phyloP scores from a whole-genome alignment of 441 rosid genomes.

The Jatropha multifida region DNA sequence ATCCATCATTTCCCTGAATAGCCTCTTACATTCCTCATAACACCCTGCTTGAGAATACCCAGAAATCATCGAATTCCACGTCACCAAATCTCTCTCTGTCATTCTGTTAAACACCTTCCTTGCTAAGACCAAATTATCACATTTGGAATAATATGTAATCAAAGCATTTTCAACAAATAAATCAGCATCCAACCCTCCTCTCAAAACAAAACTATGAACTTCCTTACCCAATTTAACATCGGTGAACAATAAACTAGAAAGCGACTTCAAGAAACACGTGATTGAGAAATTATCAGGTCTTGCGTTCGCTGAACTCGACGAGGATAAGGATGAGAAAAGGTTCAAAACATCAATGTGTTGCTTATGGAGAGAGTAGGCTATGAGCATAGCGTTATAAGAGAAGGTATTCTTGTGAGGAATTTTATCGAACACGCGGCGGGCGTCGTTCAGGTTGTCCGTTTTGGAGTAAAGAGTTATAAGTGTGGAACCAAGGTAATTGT shows the following conservation, averaged over 20 bases:
- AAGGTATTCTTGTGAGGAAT: slow-evolving; percentile 54
- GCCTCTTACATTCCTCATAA: slow-evolving; percentile 60
- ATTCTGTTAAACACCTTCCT: slow-evolving; percentile 63
- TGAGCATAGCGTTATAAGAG: slow-evolving; percentile 80
- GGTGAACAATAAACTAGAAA: slow-evolving; percentile 37
- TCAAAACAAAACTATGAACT: slow-evolving; percentile 57
- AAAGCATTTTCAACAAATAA: slow-evolving; percentile 60
- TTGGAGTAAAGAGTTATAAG: slow-evolving; percentile 55
- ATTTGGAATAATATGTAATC: slow-evolving; percentile 61
- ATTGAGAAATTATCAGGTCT: slow-evolving; percentile 56
- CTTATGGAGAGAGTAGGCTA: slow-evolving; percentile 55
- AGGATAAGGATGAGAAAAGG: slow-evolving; percentile 48
- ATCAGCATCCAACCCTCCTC: slow-evolving; percentile 51
- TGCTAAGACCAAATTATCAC: slow-evolving; percentile 41
- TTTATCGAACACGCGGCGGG: slow-evolving; percentile 68
- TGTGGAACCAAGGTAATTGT: slow-evolving; percentile 74
- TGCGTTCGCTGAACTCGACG: slow-evolving; percentile 22
- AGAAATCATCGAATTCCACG: slow-evolving; percentile 85
- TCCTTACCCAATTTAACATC: slow-evolving; percentile 41
- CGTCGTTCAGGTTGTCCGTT: slow-evolving; percentile 36
- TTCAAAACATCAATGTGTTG: slow-evolving; percentile 44
- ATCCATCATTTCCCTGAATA: slow-evolving; percentile 55
- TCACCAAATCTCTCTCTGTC: slow-evolving; percentile 62
- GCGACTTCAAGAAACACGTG: slow-evolving; percentile 59
- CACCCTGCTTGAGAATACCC: slow-evolving; percentile 79